Base-by-base conservation (phyloP, 352 stramenopile species). In the Globisporangium okanoganense region DNA sequence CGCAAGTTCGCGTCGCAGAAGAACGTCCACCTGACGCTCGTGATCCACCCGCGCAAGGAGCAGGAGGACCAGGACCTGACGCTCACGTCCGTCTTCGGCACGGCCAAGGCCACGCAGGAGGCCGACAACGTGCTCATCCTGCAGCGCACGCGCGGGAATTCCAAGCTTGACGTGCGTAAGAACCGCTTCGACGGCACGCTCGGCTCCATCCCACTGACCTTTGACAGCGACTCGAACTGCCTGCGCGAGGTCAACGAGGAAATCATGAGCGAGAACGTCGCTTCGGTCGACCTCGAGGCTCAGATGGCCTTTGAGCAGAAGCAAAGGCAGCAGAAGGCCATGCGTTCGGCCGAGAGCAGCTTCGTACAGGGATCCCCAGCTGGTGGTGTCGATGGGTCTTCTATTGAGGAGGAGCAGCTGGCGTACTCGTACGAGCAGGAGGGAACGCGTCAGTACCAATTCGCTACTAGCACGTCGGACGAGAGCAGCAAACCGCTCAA, bases 71-170 rank as follows among this genome's bases (percentile, higher is more conserved):
- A 83, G 14, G 78, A 91, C 40, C 75, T 99, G 49, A 97, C 86
- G 38, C 94, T 99, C 29, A 96, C 85, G 20, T 99, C 92, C 5
- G 95, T 99, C 52, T 99, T 98, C 64, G 98, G 98, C 51, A 98
- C 94, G 22, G 97, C 97, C 38, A 99, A 99, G 71, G 97, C 97
- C 10, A 99, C 97, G 2, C 98, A 99, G 79, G 98, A 99, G 79
- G 97, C 97, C 10, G 98, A 99, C 72, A 99, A 98, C 51, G 97
- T 99, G 20, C 70, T 99, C n/a, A 99, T 99, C 56, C 69, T 99
- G 43, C 98, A 99, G 76, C 82, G 83, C 53, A 90, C 79, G 14
- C 67, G 72, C 20, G 88, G 82, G 9, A 62, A 90, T 20, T 98
- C 97, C 67, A 98, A 95, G 62, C 61, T 99, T 10, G 96, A 99